Base-by-base conservation (phyloP, 805 yeast genomes). In the Blastobotrys attinorum region DNA sequence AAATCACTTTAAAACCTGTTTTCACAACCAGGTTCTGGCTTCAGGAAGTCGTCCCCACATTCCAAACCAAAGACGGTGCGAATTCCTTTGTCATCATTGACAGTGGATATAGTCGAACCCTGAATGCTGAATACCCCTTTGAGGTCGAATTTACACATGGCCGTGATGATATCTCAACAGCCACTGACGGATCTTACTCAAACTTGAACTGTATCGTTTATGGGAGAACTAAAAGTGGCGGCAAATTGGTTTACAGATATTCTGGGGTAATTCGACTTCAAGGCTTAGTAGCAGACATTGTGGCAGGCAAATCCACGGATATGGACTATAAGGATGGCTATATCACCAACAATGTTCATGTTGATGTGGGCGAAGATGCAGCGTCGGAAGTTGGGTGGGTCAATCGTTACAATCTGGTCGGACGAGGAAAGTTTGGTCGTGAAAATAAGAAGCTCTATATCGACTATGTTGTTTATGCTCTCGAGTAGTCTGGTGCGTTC, bases 371-470 rank as follows among this genome's bases (percentile, higher is more conserved):
- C 47, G 68, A 63, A 11, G 60, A 56, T 18, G 66, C 68, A 31
- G 73, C 72, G 54, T 57, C 65, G 49, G 55, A 50, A 42, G 17
- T 37, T 13, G 46, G 47, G 21, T 79, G 86, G 86, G 70, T 71
- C 15, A 49, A 63, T 35, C 56, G 61, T 38, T 70, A 72, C 56
- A 73, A 68, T 50, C 64, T 77, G 45, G 39, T 76, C 18, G 85
- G 82, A 17, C 75, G 71, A 56, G 85, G 86, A 27, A 68, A 81
- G 46, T 77, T 78, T 53, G 55, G 72, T 39, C 67, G 79, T 52
- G 74, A 72, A 48, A 65, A 58, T 3, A 77, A 73, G 17, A 50
- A 31, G 2, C 58, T 76, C 46, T 68, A 62, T 47, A 83, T 79
- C 33, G 83, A 79, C 61, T 79, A 78, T 64, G 32, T 37, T 15